Evolutionary conservation across 441 rosid species (phyloP).

Genomic region (Flueggea neowawraea): DNA sequence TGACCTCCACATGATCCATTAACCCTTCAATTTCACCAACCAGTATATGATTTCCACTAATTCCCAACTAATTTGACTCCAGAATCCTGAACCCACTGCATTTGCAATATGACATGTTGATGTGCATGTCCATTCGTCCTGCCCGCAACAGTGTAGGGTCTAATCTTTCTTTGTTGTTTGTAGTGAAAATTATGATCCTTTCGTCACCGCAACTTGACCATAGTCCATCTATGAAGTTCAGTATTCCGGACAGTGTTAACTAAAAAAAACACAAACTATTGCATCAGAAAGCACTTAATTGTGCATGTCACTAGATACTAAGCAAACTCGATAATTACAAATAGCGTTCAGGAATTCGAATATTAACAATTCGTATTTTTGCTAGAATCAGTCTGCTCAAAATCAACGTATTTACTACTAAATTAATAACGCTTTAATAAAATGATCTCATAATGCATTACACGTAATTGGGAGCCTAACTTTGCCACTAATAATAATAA

Average conservation of each 20-base stretch:
- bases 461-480: no score
- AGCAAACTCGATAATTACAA: no score
- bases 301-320: no score
- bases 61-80: slow-evolving; percentile 46
- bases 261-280: not conserved
- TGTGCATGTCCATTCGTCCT: slow-evolving; percentile 72
- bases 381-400: no score
- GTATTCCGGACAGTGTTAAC: slow-evolving; percentile 50
- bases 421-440: no score
- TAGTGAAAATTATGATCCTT: slow-evolving; percentile 56
- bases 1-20: slow-evolving; percentile 27
- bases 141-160: slow-evolving; percentile 65
- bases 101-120: slow-evolving; percentile 55
- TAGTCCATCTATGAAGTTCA: slow-evolving; percentile 67
- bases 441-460: no score
- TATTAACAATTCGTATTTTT: no score
- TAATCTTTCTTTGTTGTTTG: slow-evolving; percentile 54
- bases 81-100: slow-evolving; percentile 42
- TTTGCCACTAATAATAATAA: no score
- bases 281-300: no score
- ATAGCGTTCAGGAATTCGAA: no score
- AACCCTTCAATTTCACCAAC: slow-evolving; percentile 34
- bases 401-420: no score
- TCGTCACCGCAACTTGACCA: slow-evolving; percentile 72
- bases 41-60: slow-evolving; percentile 25